Evolutionary conservation across 2,329 filamentous ascomycete species (phyloP).

Genomic region (Trichoderma breve): DNA sequence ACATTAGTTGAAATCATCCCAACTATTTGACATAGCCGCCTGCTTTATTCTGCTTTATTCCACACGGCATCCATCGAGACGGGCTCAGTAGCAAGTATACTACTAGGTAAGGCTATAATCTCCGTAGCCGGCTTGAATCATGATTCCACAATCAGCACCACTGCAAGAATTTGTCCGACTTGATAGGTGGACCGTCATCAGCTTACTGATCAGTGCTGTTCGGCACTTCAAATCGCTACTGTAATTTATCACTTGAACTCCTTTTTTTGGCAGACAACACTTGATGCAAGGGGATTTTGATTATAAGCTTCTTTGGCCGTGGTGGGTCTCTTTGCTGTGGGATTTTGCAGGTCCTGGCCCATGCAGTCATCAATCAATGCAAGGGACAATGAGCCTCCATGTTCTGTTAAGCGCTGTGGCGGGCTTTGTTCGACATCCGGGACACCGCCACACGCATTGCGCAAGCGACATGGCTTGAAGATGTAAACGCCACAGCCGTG

Average conservation of each 20-base stretch:
- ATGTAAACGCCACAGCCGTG: not conserved
- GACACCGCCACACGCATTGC: conserved; percentile 6
- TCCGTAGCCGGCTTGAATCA: not conserved
- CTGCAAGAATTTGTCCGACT: not conserved
- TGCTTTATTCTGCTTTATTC: not conserved
- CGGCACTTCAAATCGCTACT: not conserved
- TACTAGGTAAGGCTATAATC: not conserved
- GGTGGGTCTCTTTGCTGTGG: not conserved
- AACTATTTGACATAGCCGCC: not conserved
- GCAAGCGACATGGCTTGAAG: not conserved
- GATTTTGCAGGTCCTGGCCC: not conserved
- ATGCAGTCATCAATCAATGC: not conserved
- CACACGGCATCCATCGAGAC: not conserved
- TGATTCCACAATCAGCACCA: not conserved
- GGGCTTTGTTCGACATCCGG: not conserved
- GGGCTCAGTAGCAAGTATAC: too few species aligned
- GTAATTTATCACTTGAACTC: not conserved
- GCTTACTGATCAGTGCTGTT: not conserved
- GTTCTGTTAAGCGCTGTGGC: not conserved
- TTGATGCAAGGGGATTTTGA: not conserved
- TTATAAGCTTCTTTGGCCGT: not conserved
- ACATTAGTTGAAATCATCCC: not conserved
- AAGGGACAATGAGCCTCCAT: not conserved
- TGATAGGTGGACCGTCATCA: not conserved
- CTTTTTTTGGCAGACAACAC: not conserved